phyloP scores from a whole-genome alignment of 2,329 filamentous ascomycete species.

The Microthyrium microscopicum region DNA sequence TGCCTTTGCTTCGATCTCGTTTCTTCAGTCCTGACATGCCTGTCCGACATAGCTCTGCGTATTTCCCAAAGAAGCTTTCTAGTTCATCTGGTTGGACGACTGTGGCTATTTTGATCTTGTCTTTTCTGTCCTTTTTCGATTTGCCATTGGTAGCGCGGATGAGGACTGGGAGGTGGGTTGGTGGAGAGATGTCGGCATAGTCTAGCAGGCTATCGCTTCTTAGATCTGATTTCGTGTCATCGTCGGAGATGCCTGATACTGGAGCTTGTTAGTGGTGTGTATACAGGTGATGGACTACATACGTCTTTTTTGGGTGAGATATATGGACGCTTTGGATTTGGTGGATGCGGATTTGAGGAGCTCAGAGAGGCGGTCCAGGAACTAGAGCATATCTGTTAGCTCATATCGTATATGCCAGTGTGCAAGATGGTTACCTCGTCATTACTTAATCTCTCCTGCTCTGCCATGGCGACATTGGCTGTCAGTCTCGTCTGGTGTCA shows the following conservation, averaged over 20 bases:
- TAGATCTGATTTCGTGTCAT: constrained; percentile 14
- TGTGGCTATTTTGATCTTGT: constrained; percentile 63
- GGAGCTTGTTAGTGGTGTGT: constrained; percentile 12
- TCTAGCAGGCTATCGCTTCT: constrained; percentile 34
- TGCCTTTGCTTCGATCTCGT: constrained; percentile 73
- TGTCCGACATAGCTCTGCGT: constrained; percentile 79
- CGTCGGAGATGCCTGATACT: constrained; percentile 23
- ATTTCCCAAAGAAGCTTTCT: constrained; percentile 65
- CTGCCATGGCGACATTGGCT: constrained; percentile 12
- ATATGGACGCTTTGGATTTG: constrained; percentile 55
- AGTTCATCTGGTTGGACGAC: constrained; percentile 60
- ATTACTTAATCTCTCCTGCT: constrained; percentile 41
- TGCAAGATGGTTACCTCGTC: constrained; percentile 35
- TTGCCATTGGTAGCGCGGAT: constrained; percentile 73
- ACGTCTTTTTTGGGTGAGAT: constrained; percentile 63
- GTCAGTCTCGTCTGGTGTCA: constrained; percentile 10
- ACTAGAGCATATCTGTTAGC: constrained; percentile 31
- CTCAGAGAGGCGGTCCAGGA: constrained; percentile 51
- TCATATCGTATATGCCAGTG: background rate
- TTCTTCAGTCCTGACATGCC: constrained; percentile 88
- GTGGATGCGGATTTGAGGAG: constrained; percentile 47
- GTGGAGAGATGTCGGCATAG: constrained; percentile 43
- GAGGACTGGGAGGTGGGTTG: constrained; percentile 51
- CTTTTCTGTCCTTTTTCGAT: constrained; percentile 31
- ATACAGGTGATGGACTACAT: constrained; percentile 11